Evolutionary conservation across 2,329 filamentous ascomycete genomes (phyloP).

Genomic region (Ilyonectria sp.): DNA sequence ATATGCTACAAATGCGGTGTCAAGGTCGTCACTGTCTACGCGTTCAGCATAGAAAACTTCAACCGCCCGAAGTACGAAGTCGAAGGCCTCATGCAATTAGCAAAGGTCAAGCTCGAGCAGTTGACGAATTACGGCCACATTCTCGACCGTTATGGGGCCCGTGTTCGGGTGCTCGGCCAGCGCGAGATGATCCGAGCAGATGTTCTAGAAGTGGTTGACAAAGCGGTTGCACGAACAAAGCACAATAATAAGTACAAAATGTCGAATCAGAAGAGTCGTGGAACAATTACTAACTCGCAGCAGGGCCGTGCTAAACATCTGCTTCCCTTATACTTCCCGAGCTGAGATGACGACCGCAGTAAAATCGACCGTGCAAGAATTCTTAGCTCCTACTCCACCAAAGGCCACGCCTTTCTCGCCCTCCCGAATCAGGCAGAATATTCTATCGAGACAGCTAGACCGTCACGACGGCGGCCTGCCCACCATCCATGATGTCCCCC

Average conservation of each 20-base stretch:
- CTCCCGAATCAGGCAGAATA: conserved; percentile 88
- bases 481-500: conserved; percentile 65
- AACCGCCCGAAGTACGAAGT: conserved; percentile 97
- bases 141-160: conserved; percentile 91
- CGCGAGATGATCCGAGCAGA: conserved; percentile 87
- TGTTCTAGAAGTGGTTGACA: conserved; percentile 89
- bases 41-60: conserved; percentile 99
- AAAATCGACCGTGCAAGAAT: conserved; percentile 88
- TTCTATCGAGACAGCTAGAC: conserved; percentile 77
- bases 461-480: conserved; percentile 62
- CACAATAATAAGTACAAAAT: conserved; percentile 81
- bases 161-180: conserved; percentile 88
- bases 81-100: conserved; percentile 96
- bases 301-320: conserved; percentile 85
- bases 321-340: conserved; percentile 96
- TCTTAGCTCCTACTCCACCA: conserved; percentile 78
- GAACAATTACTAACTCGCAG: conserved; percentile 28
- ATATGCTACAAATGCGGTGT: conserved; percentile 99
- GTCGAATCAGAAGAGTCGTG: neutral
- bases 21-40: conserved; percentile 96
- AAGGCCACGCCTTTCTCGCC: conserved; percentile 86
- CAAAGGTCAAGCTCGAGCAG: conserved; percentile 94
- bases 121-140: conserved; percentile 94
- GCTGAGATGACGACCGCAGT: conserved; percentile 96
- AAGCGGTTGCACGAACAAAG: conserved; percentile 87